Evolutionary conservation across 805 yeast genomes (phyloP), one percentile per base, ranked within the genome.

Genomic region (Kluyveromyces siamensis): DNA sequence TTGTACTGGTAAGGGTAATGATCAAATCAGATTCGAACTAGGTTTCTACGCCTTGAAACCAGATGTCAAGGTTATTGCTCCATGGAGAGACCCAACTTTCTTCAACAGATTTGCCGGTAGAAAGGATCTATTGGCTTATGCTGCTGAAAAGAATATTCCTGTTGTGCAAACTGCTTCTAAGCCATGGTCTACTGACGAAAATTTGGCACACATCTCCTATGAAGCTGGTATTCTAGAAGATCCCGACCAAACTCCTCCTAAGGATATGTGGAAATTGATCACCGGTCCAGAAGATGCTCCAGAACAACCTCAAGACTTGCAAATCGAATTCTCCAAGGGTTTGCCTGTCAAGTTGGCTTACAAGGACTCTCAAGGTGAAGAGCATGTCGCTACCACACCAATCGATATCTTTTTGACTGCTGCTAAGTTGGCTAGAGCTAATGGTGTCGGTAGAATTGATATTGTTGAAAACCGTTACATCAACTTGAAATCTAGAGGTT

Each of bases 181-280:
- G 77, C 99, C 99, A 60, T 93, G 99, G 99, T 90, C 98, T 37
- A 93, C 99, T 50, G 99, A 93, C 70, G 99, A 93, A 76, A 93
- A 93, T 80, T 75, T 91, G 81, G 99, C 98, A 43, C 99, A 93
- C 73, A 93, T 93, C 70, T 91, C 98, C 38, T 93, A 87, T 70
- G 99, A 93, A 77, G 99, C 99, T 55, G 99, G 99, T 73, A 93
- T 93, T 59, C 81, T 93, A 65, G 99, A 93, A 75, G 96, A 93
- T 74, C 99, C 99, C 66, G 87, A 93, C 71, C 83, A 91, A 60
- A 93, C 99, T 47, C 99, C 99, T 56, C 99, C 99, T 73, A 91
- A 90, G 76, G 99, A 93, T 71, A 93, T 93, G 99, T 93, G 99
- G 99, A 93, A 93, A 75, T 81, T 93, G 68, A 93, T 96, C 40